These are phyloP conservation scores for Botrytis porri DNA, from an alignment of 2,329 filamentous ascomycete species.

Conservation along the genomic window DNA sequence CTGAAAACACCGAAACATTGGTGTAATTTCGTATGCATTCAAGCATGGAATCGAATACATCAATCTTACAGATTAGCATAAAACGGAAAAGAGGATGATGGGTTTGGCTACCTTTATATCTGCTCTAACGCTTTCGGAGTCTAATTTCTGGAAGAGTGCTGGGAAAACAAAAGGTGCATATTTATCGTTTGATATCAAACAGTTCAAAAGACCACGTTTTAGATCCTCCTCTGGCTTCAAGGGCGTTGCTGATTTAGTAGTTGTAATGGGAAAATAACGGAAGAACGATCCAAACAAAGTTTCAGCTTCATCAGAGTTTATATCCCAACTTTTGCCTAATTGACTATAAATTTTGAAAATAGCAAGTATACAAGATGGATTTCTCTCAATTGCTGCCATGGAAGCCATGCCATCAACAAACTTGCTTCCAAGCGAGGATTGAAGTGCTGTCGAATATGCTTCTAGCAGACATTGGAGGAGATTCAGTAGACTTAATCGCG, in stretches of 20 bases:
- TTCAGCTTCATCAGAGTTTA: conserved; percentile 21
- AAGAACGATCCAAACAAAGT: conserved; percentile 33
- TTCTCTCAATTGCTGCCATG: conserved; percentile 34
- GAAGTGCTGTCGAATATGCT: conserved; percentile 23
- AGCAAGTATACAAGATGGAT: conserved; percentile 30
- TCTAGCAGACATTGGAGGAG: conserved; percentile 28
- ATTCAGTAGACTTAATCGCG: conserved; percentile 28
- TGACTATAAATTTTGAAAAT: conserved; percentile 32
- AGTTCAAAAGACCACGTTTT: conserved; percentile 28
- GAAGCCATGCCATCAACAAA: conserved; percentile 31
- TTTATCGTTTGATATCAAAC: conserved; percentile 32
- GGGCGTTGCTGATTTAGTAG: conserved; percentile 22
- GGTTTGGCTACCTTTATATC: conserved; percentile 33
- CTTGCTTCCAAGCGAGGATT: conserved; percentile 23
- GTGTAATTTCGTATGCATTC: conserved; percentile 28
- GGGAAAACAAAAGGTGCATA: conserved; percentile 32
- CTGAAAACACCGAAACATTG: conserved; percentile 26
- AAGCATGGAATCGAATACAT: conserved; percentile 30
- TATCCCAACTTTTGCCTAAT: conserved; percentile 28
- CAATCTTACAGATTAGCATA: conserved; percentile 32
- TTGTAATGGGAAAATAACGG: conserved; percentile 36
- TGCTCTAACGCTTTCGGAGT: conserved; percentile 31
- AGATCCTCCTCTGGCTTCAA: conserved; percentile 26
- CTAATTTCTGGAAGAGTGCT: conserved; percentile 30
- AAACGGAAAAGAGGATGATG: background rate